Evolutionary conservation across 75 land plant genomes (phyloP).

Genomic region (Picea glauca): DNA sequence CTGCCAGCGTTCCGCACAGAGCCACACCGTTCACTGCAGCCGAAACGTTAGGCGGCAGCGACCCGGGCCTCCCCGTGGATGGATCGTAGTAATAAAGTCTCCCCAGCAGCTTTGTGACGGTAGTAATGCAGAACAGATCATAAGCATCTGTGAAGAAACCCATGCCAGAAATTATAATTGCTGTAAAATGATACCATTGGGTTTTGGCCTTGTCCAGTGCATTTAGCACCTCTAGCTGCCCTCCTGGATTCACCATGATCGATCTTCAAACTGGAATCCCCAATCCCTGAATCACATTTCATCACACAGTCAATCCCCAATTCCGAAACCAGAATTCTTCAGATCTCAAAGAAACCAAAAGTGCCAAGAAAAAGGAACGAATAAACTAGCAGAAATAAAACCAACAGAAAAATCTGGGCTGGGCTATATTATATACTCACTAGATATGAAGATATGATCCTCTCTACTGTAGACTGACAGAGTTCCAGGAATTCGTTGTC

Average conservation of each 20-base stretch:
- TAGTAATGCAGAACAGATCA: conserved; percentile 26
- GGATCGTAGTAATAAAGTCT: conserved; percentile 35
- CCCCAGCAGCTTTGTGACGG: conserved; percentile 28
- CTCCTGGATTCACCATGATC: conserved; percentile 7
- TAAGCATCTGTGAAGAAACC: conserved; percentile 71
- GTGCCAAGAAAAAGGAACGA: too few relatives aligned
- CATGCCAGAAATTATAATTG: conserved; percentile 37
- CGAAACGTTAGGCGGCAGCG: conserved; percentile 31
- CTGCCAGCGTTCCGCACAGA: conserved; percentile 29
- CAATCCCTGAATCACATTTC: too few relatives aligned
- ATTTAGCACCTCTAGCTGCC: conserved; percentile 23
- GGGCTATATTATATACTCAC: too few relatives aligned
- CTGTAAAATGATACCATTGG: conserved; percentile 39
- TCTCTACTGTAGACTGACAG: too few relatives aligned
- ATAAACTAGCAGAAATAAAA: too few relatives aligned
- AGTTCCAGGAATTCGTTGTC: too few relatives aligned
- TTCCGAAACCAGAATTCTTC: too few relatives aligned
- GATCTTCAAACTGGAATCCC: too few relatives aligned
- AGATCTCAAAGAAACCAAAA: too few relatives aligned
- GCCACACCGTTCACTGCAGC: conserved; percentile 35
- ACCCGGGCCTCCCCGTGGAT: conserved; percentile 20
- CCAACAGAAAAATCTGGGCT: too few relatives aligned
- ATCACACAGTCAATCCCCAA: too few relatives aligned
- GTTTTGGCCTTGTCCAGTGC: conserved; percentile 35
- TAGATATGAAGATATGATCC: too few relatives aligned